Evolutionary conservation across 257 asterid genomes (phyloP), one percentile per base, ranked within the genome.

Genomic region (Nicotiana undulata): DNA sequence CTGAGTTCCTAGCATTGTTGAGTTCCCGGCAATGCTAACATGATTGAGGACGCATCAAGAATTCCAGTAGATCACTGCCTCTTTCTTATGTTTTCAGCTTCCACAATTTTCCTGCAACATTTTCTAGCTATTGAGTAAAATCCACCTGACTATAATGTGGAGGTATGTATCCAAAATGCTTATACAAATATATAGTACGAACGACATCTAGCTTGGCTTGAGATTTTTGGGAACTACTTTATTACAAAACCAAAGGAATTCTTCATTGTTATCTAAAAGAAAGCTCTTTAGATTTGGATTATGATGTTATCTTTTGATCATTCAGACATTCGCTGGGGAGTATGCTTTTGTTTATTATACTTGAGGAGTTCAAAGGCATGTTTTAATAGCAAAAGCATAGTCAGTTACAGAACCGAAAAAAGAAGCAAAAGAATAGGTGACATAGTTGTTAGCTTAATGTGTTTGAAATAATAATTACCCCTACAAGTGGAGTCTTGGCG

Each of bases 1-100:
- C 63, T 13, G 92, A 89, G 76, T 85, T 89, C 79, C 87, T 82
- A 6, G 66, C 81, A 9, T 75, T 89, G 61, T 72, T 89, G 76
- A 85, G 85, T 51, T 84, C 85, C 61, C 79, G n/a, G 82, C 70
- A 63, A 83, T 40, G 63, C 75, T 58, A 82, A 72, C 51, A 77
- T 29, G 58, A 64, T 63, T 31, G 53, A 75, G 75, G 81, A 46
- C 34, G 78, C 82, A 78, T 78, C 79, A 46, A 65, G 46, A 49
- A 55, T 76, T 55, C 72, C 66, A 64, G 37, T 64, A 72, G 68
- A 77, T 64, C 58, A 49, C 65, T 32, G 67, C 29, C 51, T 51
- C 53, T 56, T 74, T 16, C 58, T 8, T 59, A 44, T 70, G 44
- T 46, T 78, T 81, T 79, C 83, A 81, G 79, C 77, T 51, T 85